These are phyloP conservation scores for Colletotrichum cordylinicola DNA, from an alignment of 2,329 filamentous ascomycete species.

Conservation along the genomic window DNA sequence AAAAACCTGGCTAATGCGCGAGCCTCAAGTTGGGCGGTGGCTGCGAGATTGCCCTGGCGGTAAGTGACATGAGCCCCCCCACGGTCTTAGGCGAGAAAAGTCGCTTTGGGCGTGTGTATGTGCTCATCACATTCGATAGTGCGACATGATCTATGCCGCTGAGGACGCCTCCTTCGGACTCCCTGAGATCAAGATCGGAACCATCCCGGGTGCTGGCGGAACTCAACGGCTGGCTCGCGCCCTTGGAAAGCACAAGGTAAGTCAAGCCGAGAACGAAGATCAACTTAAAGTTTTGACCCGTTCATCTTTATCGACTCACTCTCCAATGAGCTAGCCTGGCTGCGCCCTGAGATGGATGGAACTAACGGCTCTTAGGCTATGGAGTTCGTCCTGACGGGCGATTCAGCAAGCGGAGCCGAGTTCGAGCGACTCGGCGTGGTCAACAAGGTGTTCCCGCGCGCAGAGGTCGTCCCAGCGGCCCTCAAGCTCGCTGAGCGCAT, in stretches of 20 bases:
- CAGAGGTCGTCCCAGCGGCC: conserved; percentile 42
- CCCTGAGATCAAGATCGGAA: conserved; percentile 44
- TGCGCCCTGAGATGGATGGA: not conserved
- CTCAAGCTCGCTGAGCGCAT: conserved; percentile 42
- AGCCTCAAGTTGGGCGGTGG: conserved; percentile 49
- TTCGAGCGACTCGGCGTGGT: conserved; percentile 46
- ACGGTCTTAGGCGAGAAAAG: not conserved
- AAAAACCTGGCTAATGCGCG: not conserved
- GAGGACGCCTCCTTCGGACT: conserved; percentile 41
- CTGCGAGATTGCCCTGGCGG: conserved; percentile 54
- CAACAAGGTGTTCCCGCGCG: conserved; percentile 37
- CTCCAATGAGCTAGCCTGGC: not conserved
- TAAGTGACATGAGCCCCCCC: conserved; percentile 23
- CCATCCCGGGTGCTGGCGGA: conserved; percentile 45
- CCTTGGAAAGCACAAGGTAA: conserved; percentile 46
- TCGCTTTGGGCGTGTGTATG: not conserved
- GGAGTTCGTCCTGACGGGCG: conserved; percentile 50
- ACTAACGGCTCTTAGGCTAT: conserved; percentile 39
- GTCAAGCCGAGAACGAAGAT: not conserved
- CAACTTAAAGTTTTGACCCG: conserved; percentile 29
- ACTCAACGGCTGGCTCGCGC: conserved; percentile 45
- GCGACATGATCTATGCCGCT: conserved; percentile 44
- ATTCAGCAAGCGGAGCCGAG: conserved; percentile 38
- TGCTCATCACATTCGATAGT: conserved; percentile 27
- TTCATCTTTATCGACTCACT: conserved; percentile 10